phyloP scores from a whole-genome alignment of 2,329 filamentous ascomycete species.

The Arthrobotrys iridis region DNA sequence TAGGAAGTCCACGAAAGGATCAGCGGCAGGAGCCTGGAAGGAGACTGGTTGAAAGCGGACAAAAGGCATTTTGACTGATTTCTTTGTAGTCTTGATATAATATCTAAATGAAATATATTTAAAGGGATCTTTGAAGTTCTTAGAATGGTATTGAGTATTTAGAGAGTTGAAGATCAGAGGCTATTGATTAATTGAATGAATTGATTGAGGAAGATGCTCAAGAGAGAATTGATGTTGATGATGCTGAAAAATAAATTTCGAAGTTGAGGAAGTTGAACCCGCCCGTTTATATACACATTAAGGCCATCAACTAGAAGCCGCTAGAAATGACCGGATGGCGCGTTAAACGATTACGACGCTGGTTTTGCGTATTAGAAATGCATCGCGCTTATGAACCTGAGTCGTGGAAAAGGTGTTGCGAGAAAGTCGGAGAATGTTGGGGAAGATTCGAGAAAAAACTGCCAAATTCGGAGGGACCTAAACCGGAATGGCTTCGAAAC shows the following conservation, averaged over 20 bases:
- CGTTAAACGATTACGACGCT: constrained; percentile 35
- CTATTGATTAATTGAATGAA: not conserved
- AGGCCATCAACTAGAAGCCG: constrained; percentile 3
- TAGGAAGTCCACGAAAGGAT: constrained; percentile 44
- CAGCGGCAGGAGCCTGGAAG: constrained; percentile 26
- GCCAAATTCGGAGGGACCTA: not conserved
- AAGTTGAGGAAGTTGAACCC: constrained; percentile 5
- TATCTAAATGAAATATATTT: constrained; percentile 23
- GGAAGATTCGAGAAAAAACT: constrained; percentile 32
- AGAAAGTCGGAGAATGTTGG: constrained; percentile 38
- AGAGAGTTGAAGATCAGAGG: not conserved
- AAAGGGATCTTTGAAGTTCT: not conserved
- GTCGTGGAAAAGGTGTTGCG: constrained; percentile 26
- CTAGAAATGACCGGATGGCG: constrained; percentile 20
- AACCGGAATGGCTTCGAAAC: not conserved
- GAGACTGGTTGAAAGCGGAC: constrained; percentile 41
- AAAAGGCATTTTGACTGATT: constrained; percentile 47
- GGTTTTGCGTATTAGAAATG: constrained; percentile 43
- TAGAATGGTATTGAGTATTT: not conserved
- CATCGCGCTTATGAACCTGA: constrained; percentile 34
- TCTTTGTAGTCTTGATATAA: constrained; percentile 17
- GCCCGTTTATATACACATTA: constrained; percentile 42
- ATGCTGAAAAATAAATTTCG: constrained; percentile 41
- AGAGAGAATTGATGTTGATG: constrained; percentile 33
- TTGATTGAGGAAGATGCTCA: not conserved